Evolutionary conservation across 129 eudicot species (phyloP).

Genomic region (Tagetes erecta): DNA sequence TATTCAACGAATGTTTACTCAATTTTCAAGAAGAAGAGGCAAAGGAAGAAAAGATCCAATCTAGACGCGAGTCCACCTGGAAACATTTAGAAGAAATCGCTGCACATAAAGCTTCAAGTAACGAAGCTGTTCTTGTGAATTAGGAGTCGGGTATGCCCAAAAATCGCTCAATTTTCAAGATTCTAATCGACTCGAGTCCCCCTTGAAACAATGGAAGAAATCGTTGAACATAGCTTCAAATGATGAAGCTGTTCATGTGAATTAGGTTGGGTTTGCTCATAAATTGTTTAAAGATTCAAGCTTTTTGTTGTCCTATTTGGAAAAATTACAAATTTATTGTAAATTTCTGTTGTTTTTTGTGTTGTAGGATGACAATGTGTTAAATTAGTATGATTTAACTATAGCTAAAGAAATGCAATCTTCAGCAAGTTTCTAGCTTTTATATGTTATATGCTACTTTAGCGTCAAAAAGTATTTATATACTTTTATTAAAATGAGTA

Average conservation of each 20-base stretch:
- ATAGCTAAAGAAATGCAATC: conserved; percentile 37
- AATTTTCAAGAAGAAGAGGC: conserved; percentile 79
- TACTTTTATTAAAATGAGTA: too few species aligned
- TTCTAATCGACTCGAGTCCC: too few species aligned
- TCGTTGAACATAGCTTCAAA: conserved; percentile 46
- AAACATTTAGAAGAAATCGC: conserved; percentile 66
- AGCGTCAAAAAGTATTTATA: too few species aligned
- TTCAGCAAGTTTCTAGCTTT: conserved; percentile 21
- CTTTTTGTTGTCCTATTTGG: conserved; percentile 33
- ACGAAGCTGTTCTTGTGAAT: conserved; percentile 64
- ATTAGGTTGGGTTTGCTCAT: conserved; percentile 29
- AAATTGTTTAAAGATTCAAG: conserved; percentile 25
- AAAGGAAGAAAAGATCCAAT: conserved; percentile 54
- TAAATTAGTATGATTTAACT: conserved; percentile 22
- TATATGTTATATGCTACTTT: background rate
- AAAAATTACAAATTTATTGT: conserved; percentile 31
- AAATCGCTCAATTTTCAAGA: conserved; percentile 1
- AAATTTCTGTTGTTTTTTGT: conserved; percentile 36
- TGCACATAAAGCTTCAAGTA: conserved; percentile 50
- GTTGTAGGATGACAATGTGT: conserved; percentile 33
- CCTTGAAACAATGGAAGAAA: conserved; percentile 40
- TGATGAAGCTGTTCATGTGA: conserved; percentile 65
- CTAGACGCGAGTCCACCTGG: conserved; percentile 74
- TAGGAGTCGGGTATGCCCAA: conserved; percentile 17
- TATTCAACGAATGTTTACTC: conserved; percentile 67